Percentiles rank a stretch among this genome's conserved stretches.
phyloP scores from a whole-genome alignment of 345 rosid genomes.

The Diplotaxis tenuifolia region DNA sequence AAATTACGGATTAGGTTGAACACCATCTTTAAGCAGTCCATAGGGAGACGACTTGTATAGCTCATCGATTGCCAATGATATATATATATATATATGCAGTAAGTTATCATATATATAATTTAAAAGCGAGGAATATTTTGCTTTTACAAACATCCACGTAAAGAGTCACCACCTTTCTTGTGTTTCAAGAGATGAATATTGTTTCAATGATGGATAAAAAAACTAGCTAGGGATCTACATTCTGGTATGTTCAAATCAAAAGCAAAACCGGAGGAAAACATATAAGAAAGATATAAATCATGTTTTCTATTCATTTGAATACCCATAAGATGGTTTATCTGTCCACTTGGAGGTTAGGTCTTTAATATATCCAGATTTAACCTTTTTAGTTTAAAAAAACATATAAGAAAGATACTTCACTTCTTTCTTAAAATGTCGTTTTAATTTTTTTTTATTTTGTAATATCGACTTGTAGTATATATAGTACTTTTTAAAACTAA shows the following conservation, averaged over 20 bases:
- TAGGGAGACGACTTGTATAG: background rate
- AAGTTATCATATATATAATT: background rate
- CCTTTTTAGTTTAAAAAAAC: too few relatives aligned
- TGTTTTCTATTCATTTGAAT: too few relatives aligned
- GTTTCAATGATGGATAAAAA: constrained; percentile 5
- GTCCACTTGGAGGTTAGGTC: too few relatives aligned
- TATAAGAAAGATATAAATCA: too few relatives aligned
- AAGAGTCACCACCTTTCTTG: constrained; percentile 19
- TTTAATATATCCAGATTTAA: too few relatives aligned
- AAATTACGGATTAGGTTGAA: background rate
- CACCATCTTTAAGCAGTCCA: constrained; percentile 19
- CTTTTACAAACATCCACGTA: constrained; percentile 21
- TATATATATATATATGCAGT: background rate
- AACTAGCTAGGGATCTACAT: constrained; percentile 10
- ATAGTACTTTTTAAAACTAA: too few relatives aligned
- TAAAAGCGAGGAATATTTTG: constrained; percentile 24
- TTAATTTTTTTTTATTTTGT: background rate
- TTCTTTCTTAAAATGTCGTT: background rate
- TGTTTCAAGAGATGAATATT: constrained; percentile 1
- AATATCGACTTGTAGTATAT: background rate
- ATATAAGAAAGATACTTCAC: background rate
- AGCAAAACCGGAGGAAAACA: background rate
- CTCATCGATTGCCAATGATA: background rate
- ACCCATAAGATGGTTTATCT: too few relatives aligned
- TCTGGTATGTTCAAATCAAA: background rate